Evolutionary conservation across 805 yeast species (phyloP).

Genomic region (Maudiozyma saulgeensis): DNA sequence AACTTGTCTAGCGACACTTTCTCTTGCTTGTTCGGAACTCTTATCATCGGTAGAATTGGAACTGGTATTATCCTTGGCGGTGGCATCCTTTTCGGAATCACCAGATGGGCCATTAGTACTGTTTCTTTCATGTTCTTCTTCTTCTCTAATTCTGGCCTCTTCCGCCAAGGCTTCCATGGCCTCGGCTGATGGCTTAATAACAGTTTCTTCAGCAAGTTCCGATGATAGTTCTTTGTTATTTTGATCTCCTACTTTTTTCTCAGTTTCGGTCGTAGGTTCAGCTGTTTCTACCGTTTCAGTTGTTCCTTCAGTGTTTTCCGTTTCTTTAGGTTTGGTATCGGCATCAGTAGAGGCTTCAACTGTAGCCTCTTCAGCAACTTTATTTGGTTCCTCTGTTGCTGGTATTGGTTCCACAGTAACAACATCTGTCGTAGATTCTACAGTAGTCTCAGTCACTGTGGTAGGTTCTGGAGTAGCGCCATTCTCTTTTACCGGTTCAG

Average conservation of each 20-base stretch:
- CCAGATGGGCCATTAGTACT: background rate
- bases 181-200: constrained; percentile 29
- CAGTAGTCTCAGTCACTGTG: background rate
- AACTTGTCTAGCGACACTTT: constrained; percentile 30
- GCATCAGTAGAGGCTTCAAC: background rate
- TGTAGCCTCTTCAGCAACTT: background rate
- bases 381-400: background rate
- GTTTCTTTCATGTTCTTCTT: constrained; percentile 22
- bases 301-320: background rate
- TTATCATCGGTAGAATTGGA: constrained; percentile 6
- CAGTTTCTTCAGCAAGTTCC: constrained; percentile 9
- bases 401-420: background rate
- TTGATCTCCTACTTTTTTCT: background rate
- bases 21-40: constrained; percentile 9
- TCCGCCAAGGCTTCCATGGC: constrained; percentile 33
- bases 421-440: too few relatives aligned
- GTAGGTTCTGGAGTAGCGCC: background rate
- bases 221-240: background rate
- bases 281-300: background rate
- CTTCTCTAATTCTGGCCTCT: constrained; percentile 33
- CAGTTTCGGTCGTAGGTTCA: background rate
- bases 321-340: background rate
- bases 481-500: background rate
- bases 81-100: background rate
- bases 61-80: constrained; percentile 3